phyloP scores from a whole-genome alignment of 2,329 filamentous ascomycete species.

The Colletotrichum sp. region DNA sequence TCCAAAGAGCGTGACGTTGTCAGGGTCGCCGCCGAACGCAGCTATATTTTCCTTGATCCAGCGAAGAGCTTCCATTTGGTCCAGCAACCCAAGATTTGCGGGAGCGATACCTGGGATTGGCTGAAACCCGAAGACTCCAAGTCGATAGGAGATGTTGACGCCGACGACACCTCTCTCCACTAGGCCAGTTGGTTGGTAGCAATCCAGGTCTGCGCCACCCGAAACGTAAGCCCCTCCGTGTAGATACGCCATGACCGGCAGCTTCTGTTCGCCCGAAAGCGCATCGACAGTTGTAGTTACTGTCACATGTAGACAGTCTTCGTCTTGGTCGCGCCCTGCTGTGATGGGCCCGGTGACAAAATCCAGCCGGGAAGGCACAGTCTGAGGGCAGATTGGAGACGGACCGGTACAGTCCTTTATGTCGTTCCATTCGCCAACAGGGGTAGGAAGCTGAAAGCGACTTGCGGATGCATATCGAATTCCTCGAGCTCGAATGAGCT shows the following conservation, averaged over 20 bases:
- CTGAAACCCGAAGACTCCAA: conserved; percentile 39
- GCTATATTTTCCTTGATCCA: neutral
- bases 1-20: neutral
- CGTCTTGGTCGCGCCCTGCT: neutral
- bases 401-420: conserved; percentile 15
- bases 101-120: conserved; percentile 23
- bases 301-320: conserved; percentile 22
- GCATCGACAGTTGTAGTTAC: neutral
- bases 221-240: conserved; percentile 26
- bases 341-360: conserved; percentile 14
- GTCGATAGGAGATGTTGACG: conserved; percentile 38
- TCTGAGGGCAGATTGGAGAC: conserved; percentile 22
- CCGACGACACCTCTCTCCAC: conserved; percentile 26
- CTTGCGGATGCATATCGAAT: conserved; percentile 14
- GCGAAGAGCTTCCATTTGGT: neutral
- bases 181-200: conserved; percentile 14
- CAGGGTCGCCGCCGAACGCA: neutral
- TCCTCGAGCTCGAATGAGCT: conserved; percentile 9
- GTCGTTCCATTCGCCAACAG: neutral
- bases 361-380: conserved; percentile 13
- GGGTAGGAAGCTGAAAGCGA: conserved; percentile 19
- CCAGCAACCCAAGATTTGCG: conserved; percentile 24
- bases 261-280: neutral
- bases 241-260: conserved; percentile 33
- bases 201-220: neutral